A percentile compares a stretch with the other conserved stretches of the same genome.
phyloP scores from a whole-genome alignment of 2,329 filamentous ascomycete genomes.

The Macrophomina phaseolina region DNA sequence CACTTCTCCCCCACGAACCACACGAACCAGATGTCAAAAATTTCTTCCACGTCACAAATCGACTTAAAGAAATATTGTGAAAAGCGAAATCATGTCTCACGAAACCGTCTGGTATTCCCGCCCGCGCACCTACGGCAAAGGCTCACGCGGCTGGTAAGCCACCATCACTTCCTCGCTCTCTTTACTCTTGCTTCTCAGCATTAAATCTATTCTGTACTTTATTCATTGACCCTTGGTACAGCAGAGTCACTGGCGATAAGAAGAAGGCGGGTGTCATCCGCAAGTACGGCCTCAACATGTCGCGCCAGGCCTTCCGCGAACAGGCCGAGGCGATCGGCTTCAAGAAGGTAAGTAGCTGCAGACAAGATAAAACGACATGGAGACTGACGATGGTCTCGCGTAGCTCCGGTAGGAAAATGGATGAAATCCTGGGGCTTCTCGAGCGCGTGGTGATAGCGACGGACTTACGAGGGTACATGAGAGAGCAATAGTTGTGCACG shows the following conservation, averaged over 20 bases:
- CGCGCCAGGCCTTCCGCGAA: constrained; percentile 74
- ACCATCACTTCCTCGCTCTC: neutral
- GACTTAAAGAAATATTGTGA: neutral
- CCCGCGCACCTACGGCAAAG: constrained; percentile 96
- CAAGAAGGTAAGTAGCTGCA: constrained; percentile 62
- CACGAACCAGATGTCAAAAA: neutral
- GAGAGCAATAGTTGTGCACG: too few species aligned
- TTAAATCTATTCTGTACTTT: neutral
- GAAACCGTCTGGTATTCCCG: constrained; percentile 99
- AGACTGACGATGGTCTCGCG: too few species aligned
- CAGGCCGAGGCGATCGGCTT: constrained; percentile 72
- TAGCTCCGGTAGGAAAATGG: too few species aligned
- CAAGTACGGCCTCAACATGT: constrained; percentile 96
- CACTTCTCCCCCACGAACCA: neutral
- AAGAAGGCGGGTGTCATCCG: constrained; percentile 83
- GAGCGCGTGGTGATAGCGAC: too few species aligned
- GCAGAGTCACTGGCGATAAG: constrained; percentile 25
- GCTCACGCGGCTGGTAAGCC: constrained; percentile 86
- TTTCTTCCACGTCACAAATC: neutral
- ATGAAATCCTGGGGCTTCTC: too few species aligned
- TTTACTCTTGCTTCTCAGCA: neutral
- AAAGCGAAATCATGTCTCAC: constrained; percentile 73
- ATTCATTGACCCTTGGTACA: neutral
- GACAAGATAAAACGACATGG: too few species aligned
- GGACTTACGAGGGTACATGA: too few species aligned